phyloP scores from a whole-genome alignment of 2,329 filamentous ascomycete species.

The Dothideomycetes sp. region DNA sequence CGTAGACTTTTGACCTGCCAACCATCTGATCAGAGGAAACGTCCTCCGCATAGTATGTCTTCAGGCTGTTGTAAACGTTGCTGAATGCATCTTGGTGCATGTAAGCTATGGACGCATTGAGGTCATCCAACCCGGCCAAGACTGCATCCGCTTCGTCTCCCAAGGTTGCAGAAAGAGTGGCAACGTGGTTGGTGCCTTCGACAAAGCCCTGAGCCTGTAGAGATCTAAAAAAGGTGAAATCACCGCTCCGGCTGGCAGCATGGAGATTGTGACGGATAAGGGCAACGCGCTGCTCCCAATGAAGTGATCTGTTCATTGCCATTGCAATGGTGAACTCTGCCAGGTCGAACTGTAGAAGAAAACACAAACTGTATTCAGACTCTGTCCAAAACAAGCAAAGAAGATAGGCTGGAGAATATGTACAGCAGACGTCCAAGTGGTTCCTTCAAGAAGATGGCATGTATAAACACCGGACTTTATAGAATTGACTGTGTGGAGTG shows the following conservation, averaged over 20 bases:
- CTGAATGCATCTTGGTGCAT: constrained; percentile 37
- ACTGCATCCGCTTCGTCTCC: constrained; percentile 32
- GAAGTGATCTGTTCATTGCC: constrained; percentile 23
- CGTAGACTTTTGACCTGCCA: constrained; percentile 24
- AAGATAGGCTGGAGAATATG: too few relatives aligned
- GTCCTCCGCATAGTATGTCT: constrained; percentile 15
- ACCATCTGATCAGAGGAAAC: constrained; percentile 18
- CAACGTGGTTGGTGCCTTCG: constrained; percentile 34
- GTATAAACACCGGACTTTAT: too few relatives aligned
- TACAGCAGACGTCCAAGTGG: too few relatives aligned
- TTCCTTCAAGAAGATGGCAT: too few relatives aligned
- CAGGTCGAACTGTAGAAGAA: background rate
- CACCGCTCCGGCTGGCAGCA: constrained; percentile 29
- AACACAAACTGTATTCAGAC: too few relatives aligned
- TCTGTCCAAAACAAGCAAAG: too few relatives aligned
- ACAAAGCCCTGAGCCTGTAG: constrained; percentile 32
- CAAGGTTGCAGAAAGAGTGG: constrained; percentile 27
- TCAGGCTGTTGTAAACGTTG: constrained; percentile 32
- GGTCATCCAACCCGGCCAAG: constrained; percentile 33
- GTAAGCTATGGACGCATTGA: constrained; percentile 34
- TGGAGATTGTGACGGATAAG: constrained; percentile 35
- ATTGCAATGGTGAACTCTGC: constrained; percentile 14
- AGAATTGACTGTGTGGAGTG: too few relatives aligned
- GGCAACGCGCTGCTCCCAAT: constrained; percentile 36
- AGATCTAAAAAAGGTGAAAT: constrained; percentile 37